These are phyloP conservation scores for Colletotrichum falcatum DNA, from an alignment of 2,329 filamentous ascomycete species.

Conservation along the genomic window DNA sequence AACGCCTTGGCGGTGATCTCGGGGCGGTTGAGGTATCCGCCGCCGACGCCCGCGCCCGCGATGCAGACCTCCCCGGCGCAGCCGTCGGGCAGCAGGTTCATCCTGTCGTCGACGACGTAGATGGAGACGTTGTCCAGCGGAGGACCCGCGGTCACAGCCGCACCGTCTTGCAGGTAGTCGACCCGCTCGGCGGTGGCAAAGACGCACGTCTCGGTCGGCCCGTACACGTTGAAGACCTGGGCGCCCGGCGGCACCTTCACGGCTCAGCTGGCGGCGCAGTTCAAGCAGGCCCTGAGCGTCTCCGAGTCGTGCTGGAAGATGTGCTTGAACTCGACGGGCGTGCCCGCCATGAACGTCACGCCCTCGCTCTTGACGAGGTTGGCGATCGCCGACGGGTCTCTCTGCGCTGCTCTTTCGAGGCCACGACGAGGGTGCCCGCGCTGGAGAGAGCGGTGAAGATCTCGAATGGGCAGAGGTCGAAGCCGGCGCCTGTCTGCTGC, in stretches of 20 bases:
- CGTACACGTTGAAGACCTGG: constrained; percentile 46
- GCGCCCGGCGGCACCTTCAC: not conserved
- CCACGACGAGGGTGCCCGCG: constrained; percentile 53
- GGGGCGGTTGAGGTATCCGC: constrained; percentile 54
- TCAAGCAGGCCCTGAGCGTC: constrained; percentile 10
- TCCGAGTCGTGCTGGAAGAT: constrained; percentile 45
- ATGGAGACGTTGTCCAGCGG: constrained; percentile 50
- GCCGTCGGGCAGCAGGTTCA: constrained; percentile 53
- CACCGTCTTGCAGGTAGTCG: not conserved
- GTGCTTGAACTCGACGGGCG: constrained; percentile 55
- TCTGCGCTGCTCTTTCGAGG: constrained; percentile 46
- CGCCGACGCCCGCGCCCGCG: constrained; percentile 55
- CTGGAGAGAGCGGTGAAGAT: constrained; percentile 51
- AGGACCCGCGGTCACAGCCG: constrained; percentile 39
- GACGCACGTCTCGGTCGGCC: constrained; percentile 47
- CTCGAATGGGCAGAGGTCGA: constrained; percentile 56
- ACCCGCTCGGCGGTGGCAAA: constrained; percentile 23
- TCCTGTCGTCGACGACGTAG: constrained; percentile 55
- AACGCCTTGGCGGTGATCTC: constrained; percentile 40
- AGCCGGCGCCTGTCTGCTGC: constrained; percentile 54
- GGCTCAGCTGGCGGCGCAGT: no score
- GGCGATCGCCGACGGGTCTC: constrained; percentile 53
- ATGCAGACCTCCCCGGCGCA: constrained; percentile 50
- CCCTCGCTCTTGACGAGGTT: constrained; percentile 50
- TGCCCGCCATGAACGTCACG: constrained; percentile 54